A percentile compares a stretch with the other conserved stretches of the same genome.
Evolutionary conservation across 1,139 yeast genomes (phyloP).

Genomic region (Diutina siamensis): DNA sequence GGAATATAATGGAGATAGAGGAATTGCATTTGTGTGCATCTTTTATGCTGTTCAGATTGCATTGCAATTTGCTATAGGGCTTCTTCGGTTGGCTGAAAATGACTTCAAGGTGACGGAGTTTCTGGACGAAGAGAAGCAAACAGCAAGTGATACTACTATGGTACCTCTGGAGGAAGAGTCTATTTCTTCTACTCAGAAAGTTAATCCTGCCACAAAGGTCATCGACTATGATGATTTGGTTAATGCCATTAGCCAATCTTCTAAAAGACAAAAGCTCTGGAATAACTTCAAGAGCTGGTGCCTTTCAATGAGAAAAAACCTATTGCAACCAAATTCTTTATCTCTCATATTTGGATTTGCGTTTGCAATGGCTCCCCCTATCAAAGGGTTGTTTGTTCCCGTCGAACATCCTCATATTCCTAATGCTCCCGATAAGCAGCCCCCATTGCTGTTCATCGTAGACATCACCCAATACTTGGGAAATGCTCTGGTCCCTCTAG

Average conservation of each 20-base stretch:
- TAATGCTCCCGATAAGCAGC: slow-evolving; percentile 19
- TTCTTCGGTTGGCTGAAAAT: slow-evolving; percentile 53
- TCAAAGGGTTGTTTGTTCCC: slow-evolving; percentile 63
- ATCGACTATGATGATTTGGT: background rate
- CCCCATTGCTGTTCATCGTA: slow-evolving; percentile 12
- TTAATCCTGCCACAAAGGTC: background rate
- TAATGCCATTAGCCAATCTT: background rate
- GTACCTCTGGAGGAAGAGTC: background rate
- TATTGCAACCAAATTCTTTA: slow-evolving; percentile 59
- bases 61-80: slow-evolving; percentile 66
- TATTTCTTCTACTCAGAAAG: background rate
- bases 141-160: background rate
- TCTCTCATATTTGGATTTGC: slow-evolving; percentile 50
- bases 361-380: slow-evolving; percentile 81
- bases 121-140: slow-evolving; percentile 5
- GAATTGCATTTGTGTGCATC: slow-evolving; percentile 83
- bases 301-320: slow-evolving; percentile 23
- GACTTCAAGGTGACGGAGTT: slow-evolving; percentile 41
- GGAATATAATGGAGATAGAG: slow-evolving; percentile 50
- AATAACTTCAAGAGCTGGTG: background rate
- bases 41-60: slow-evolving; percentile 63
- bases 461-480: background rate
- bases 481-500: background rate
- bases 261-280: background rate
- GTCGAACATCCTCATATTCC: slow-evolving; percentile 8